Evolutionary conservation across 2,329 filamentous ascomycete species (phyloP), one percentile per base, ranked within the genome.

Genomic region (Xylaria sp.): DNA sequence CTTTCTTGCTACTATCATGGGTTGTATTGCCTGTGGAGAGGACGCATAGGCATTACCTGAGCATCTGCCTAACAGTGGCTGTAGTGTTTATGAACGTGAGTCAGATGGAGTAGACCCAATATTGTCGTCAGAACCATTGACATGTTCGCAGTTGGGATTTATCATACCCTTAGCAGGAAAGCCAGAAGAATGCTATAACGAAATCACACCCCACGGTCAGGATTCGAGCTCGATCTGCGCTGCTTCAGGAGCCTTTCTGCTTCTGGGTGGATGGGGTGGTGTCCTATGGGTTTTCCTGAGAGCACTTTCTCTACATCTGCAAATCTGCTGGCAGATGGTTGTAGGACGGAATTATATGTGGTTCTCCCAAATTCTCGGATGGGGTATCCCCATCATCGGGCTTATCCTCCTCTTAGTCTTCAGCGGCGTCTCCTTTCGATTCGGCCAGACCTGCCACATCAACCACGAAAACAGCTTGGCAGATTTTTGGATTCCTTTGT

Each of bases 271-370:
- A 51, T 93, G 94, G 86, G 87, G 89, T 36, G 92, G 90, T 54
- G 89, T 93, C 38, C 90, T 97, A 80, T 99, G 96, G 95, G 89
- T 94, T 71, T 97, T 97, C 78, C 86, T 97, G 68, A 90, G 96
- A 71, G 92, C 95, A 0, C 82, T 98, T 40, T 97, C 94, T 4
- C 90, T 99, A 75, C 96, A 99, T 80, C 89, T 99, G 31, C 96
- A 98, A 80, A 97, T 99, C 72, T 97, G 94, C 84, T 99, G 96
- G 96, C 94, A 98, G 79, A 87, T 97, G 40, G 89, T 95, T 7
- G 92, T 97, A 4, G 96, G 96, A 46, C 88, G 90, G 53, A 92
- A 87, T 75, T 98, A 97, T 81, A 97, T 97, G 89, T 93, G 93
- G 84, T 87, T 88, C 72, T 90, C 95, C 3, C 90, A 97, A 76